These are phyloP conservation scores for Solanum sitiens DNA, from an alignment of 257 asterid genomes.

Conservation along the genomic window DNA sequence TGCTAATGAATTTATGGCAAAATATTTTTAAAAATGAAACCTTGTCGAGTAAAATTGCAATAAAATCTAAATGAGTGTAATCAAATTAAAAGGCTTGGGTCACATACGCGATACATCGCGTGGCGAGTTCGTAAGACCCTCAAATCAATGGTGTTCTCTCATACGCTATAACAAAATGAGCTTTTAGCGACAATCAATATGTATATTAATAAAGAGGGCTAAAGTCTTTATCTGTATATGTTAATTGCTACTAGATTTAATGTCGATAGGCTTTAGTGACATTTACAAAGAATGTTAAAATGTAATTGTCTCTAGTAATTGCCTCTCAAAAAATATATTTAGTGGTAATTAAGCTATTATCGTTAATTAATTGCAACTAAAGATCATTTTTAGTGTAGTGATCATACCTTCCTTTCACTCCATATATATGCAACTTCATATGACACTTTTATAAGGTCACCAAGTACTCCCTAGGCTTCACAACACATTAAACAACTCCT, in stretches of 20 bases:
- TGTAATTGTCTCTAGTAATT: background rate
- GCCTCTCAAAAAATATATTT: background rate
- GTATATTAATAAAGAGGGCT: background rate
- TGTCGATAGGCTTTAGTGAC: background rate
- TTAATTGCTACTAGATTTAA: too few relatives aligned
- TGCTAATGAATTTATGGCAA: too few relatives aligned
- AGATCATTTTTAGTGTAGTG: background rate
- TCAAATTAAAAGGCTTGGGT: background rate
- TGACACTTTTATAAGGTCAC: background rate
- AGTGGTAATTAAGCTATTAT: too few relatives aligned
- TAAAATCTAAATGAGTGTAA: too few relatives aligned
- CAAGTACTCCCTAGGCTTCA: background rate
- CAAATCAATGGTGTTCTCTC: background rate
- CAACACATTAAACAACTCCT: background rate
- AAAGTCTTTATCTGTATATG: too few relatives aligned
- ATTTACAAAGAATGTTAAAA: too few relatives aligned
- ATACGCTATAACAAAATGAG: too few relatives aligned
- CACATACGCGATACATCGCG: background rate
- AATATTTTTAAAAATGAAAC: too few relatives aligned
- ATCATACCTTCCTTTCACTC: background rate
- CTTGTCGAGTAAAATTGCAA: too few relatives aligned
- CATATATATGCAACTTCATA: background rate
- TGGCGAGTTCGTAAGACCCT: background rate
- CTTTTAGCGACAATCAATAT: background rate
- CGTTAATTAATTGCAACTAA: too few relatives aligned